phyloP scores from a whole-genome alignment of 176 grass and related monocot genomes.

The Bothriochloa decipiens region DNA sequence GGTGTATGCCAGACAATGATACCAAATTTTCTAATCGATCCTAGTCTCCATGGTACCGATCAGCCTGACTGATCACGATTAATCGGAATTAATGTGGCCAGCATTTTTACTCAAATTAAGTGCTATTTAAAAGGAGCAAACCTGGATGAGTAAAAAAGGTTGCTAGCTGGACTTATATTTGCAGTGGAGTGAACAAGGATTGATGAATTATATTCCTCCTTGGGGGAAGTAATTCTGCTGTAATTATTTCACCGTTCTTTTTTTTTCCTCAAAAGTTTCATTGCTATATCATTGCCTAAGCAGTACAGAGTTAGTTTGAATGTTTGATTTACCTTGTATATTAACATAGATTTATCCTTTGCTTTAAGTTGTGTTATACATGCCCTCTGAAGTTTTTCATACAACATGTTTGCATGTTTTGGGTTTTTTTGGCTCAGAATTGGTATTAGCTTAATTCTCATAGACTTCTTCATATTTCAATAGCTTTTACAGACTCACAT shows the following conservation, averaged over 20 bases:
- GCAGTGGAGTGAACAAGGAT: not conserved
- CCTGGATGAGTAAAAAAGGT: not conserved
- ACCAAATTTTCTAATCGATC: too few species aligned
- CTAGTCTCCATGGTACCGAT: too few species aligned
- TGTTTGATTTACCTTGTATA: not conserved
- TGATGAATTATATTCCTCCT: conserved; percentile 1
- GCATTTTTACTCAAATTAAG: not conserved
- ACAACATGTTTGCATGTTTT: conserved; percentile 4
- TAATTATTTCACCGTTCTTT: conserved; percentile 7
- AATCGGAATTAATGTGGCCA: not conserved
- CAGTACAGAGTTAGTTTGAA: not conserved
- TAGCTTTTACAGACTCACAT: conserved; percentile 21
- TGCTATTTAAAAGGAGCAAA: not conserved
- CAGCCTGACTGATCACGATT: too few species aligned
- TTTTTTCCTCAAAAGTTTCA: not conserved
- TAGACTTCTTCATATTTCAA: conserved; percentile 28
- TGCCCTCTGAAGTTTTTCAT: not conserved
- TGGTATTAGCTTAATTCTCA: conserved; percentile 19
- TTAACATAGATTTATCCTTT: conserved; percentile 8
- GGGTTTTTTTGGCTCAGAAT: conserved; percentile 27
- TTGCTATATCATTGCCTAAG: conserved; percentile 11
- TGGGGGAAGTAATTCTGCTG: not conserved
- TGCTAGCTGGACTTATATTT: not conserved
- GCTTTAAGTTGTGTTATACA: not conserved
- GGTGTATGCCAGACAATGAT: not conserved